These are phyloP conservation scores for Leccinum obscurum DNA, from an alignment of 768 basidiomycete genomes.

Conservation along the genomic window DNA sequence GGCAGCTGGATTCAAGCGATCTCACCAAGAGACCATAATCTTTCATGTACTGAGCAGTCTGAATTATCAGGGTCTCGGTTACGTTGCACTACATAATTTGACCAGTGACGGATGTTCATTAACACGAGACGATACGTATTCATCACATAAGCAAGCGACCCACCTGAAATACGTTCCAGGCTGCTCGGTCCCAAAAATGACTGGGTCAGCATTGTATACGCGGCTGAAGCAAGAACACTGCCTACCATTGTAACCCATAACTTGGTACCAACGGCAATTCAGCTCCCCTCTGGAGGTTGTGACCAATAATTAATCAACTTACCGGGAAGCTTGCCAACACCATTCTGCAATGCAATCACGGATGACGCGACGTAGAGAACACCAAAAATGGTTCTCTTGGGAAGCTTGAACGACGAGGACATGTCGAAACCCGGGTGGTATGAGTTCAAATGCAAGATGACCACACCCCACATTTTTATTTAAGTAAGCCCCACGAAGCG, in stretches of 20 bases:
- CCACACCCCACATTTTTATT: slow-evolving; percentile 20
- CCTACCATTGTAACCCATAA: slow-evolving; percentile 35
- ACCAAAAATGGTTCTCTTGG: slow-evolving; percentile 5
- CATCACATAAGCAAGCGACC: slow-evolving; percentile 12
- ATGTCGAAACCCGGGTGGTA: slow-evolving; percentile 7
- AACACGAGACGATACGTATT: background rate
- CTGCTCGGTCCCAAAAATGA: slow-evolving; percentile 29
- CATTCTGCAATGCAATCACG: slow-evolving; percentile 26
- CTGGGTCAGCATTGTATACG: slow-evolving; percentile 1
- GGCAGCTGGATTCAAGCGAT: too few relatives aligned
- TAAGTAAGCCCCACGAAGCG: slow-evolving; percentile 12
- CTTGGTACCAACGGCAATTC: slow-evolving; percentile 15
- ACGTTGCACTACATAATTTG: slow-evolving; percentile 49
- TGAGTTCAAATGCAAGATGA: background rate
- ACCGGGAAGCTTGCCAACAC: slow-evolving; percentile 35
- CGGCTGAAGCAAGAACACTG: background rate
- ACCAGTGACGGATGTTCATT: background rate
- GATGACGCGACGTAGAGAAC: slow-evolving; percentile 15
- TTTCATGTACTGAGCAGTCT: too few relatives aligned
- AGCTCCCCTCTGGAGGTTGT: background rate
- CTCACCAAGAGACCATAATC: too few relatives aligned
- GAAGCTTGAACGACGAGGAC: slow-evolving; percentile 9
- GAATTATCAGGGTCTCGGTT: too few relatives aligned
- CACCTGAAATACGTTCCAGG: slow-evolving; percentile 68
- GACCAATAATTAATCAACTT: background rate